These are phyloP conservation scores for Hyphodiscus sp. DNA, from an alignment of 2,329 filamentous ascomycete genomes.

Conservation along the genomic window DNA sequence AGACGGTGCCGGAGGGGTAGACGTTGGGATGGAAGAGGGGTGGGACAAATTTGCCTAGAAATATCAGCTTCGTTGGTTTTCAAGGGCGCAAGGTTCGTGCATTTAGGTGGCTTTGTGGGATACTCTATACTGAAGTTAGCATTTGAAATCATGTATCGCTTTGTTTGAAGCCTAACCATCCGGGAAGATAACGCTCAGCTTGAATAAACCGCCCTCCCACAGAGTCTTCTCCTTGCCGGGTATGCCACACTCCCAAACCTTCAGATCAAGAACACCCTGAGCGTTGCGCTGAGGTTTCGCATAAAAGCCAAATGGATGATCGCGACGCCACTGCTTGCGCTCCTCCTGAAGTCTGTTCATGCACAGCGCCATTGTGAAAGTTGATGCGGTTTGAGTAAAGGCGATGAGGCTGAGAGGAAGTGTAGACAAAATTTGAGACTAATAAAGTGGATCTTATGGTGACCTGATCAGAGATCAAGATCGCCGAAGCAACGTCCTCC, in stretches of 20 bases:
- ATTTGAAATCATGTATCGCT: background rate
- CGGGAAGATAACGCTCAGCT: slow-evolving; percentile 85
- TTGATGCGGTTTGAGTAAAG: background rate
- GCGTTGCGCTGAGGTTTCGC: slow-evolving; percentile 78
- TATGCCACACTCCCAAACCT: slow-evolving; percentile 94
- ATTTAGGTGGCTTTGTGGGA: slow-evolving; percentile 97
- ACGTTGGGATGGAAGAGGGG: slow-evolving; percentile 98
- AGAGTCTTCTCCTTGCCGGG: slow-evolving; percentile 95
- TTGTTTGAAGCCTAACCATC: slow-evolving; percentile 58
- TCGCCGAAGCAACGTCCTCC: background rate
- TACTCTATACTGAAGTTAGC: slow-evolving; percentile 60
- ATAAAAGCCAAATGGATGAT: slow-evolving; percentile 97
- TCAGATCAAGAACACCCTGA: slow-evolving; percentile 80
- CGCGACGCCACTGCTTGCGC: slow-evolving; percentile 91
- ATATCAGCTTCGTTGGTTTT: slow-evolving; percentile 15
- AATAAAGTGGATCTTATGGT: background rate
- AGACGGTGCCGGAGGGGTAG: slow-evolving; percentile 96
- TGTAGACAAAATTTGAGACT: slow-evolving; percentile 6
- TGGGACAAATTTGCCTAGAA: slow-evolving; percentile 84
- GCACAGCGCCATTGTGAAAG: slow-evolving; percentile 69
- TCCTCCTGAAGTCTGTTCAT: slow-evolving; percentile 84
- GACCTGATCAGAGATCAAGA: background rate
- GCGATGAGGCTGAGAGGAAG: slow-evolving; percentile 2
- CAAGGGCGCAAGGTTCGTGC: slow-evolving; percentile 46
- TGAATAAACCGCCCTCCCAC: slow-evolving; percentile 97